A percentile compares a stretch with the other conserved stretches of the same genome.
These are phyloP conservation scores for Gaultheria prostrata DNA, from an alignment of 148 eudicot genomes.

Conservation along the genomic window DNA sequence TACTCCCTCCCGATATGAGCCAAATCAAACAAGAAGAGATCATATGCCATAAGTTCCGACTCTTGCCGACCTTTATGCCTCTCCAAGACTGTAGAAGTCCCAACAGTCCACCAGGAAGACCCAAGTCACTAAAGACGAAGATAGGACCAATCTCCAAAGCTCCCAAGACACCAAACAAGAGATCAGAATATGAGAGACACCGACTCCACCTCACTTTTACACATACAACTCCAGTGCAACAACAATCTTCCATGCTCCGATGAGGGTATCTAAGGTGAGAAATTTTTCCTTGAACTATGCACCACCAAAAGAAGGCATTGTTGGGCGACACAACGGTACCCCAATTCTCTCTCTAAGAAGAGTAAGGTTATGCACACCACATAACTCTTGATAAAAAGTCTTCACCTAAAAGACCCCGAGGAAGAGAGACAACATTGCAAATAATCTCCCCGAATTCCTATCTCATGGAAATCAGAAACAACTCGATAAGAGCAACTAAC, in stretches of 20 bases:
- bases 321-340: neutral
- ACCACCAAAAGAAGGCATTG: neutral
- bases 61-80: neutral
- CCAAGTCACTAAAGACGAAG: neutral
- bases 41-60: neutral
- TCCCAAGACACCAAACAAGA: neutral
- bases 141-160: neutral
- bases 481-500: neutral
- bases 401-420: neutral
- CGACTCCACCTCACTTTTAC: neutral
- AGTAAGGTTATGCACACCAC: neutral
- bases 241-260: neutral
- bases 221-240: constrained; percentile 1
- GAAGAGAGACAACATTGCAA: neutral
- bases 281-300: neutral
- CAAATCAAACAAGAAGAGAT: neutral
- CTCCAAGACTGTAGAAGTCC: constrained; percentile 5
- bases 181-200: neutral
- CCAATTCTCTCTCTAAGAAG: neutral
- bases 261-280: neutral
- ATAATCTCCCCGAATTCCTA: neutral
- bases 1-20: neutral
- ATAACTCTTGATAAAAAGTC: neutral
- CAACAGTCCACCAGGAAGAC: neutral
- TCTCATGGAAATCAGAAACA: neutral